Percentiles rank a stretch among this genome's conserved stretches.
phyloP scores from a whole-genome alignment of 1,139 yeast genomes.

The Debaryomyces psychrophilus region DNA sequence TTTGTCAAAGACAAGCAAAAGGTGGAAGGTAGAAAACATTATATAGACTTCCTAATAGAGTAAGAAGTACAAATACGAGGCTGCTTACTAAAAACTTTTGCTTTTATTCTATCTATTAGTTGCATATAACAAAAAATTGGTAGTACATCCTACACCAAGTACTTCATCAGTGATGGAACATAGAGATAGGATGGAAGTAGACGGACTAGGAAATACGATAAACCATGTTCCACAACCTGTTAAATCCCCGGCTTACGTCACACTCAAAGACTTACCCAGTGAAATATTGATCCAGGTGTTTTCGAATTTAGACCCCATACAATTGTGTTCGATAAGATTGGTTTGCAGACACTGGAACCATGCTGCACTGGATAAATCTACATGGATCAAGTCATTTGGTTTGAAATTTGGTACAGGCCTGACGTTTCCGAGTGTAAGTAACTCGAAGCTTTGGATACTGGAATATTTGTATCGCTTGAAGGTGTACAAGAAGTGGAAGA shows the following conservation, averaged over 20 bases:
- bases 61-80: neutral
- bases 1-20: neutral
- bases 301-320: constrained; percentile 57
- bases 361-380: constrained; percentile 56
- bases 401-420: constrained; percentile 44
- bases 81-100: constrained; percentile 1
- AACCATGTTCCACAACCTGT: constrained; percentile 3
- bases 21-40: neutral
- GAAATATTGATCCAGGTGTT: constrained; percentile 62
- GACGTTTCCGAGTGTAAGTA: constrained; percentile 59
- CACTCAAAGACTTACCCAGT: constrained; percentile 46
- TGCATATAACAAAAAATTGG: neutral
- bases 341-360: constrained; percentile 59
- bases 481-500: constrained; percentile 54
- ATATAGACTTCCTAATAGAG: neutral
- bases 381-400: constrained; percentile 64
- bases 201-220: constrained; percentile 24
- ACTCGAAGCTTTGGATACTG: constrained; percentile 53
- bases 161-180: neutral
- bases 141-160: neutral
- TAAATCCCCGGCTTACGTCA: neutral
- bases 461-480: constrained; percentile 57
- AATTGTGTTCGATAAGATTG: constrained; percentile 50
- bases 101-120: neutral
- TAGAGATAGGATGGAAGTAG: constrained; percentile 12